Base-by-base conservation (phyloP, 2,329 filamentous ascomycete species). In the Claviceps pazoutovae region DNA sequence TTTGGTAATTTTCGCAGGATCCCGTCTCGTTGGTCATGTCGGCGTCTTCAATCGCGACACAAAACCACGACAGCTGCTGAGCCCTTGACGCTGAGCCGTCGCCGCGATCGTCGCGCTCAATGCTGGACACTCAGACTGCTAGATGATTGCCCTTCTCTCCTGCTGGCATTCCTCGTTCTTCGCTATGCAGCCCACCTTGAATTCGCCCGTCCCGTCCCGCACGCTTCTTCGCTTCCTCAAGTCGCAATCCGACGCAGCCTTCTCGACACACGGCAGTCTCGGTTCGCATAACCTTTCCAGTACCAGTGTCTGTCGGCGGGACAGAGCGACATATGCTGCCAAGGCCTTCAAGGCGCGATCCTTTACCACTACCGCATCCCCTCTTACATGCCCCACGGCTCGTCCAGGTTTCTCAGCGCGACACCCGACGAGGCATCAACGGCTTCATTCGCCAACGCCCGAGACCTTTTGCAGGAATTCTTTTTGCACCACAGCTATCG, bases 221-320 rank as follows among this genome's bases (percentile, higher is more conserved):
- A 71, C 66, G 53, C 76, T 91, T 19, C 73, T 93, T 56, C 82
- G 81, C 58, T 91, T 87, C 65, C 74, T 93, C 56, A 82, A 80
- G 58, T 78, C 74, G 51, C 86, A 90, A 65, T 80, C 84, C 57
- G 76, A 85, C 59, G 72, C 72, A 51, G 62, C 77, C 56, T 76
- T 79, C 59, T 76, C 64, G 70, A 63, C 51, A 63, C 69, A 51
- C 72, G 69, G 59, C 61, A 64, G 36, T 37, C 45, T 43, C 16
- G 23, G 37, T 46, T 43, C 38, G 39, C 23, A 19, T 14, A 14
- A 5, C 4, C 4, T 17, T 19, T 17, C 39, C 52, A 39, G 51
- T 51, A 42, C 56, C 46, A 49, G 50, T 48, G 44, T 55, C 39
- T 58, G 61, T 46, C 52, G 60, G 6, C 58, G 53, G 45, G 48